Evolutionary conservation across 108 stramenopile species (phyloP).

Genomic region (Schizochytrium sp.): DNA sequence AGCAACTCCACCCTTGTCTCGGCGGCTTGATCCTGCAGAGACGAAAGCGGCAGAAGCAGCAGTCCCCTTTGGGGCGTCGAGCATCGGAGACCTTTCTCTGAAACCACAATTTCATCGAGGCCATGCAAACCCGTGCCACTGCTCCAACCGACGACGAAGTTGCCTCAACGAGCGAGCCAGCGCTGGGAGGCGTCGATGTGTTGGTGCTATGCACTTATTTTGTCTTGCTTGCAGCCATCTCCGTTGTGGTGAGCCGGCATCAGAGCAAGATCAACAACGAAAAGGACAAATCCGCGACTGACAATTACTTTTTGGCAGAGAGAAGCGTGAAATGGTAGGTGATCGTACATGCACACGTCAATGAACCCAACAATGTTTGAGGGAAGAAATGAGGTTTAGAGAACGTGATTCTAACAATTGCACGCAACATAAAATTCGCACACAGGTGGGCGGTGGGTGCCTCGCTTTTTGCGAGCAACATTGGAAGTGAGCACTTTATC

Average conservation of each 20-base stretch:
- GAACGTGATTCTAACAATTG: neutral
- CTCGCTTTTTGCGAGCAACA: neutral
- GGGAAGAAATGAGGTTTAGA: neutral
- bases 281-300: neutral
- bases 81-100: no score
- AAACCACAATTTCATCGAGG: no score
- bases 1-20: no score
- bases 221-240: neutral
- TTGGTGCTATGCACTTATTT: neutral
- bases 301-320: neutral
- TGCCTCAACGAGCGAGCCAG: neutral
- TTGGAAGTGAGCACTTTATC: constrained; percentile 6
- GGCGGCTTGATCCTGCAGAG: no score
- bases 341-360: neutral
- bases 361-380: neutral
- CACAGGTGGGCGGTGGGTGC: neutral
- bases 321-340: neutral
- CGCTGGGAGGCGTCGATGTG: neutral
- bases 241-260: neutral
- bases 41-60: no score
- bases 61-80: no score
- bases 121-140: no score
- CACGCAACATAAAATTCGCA: neutral
- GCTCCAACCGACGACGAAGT: no score
- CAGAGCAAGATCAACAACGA: neutral